Evolutionary conservation across 106 monocot genomes (phyloP), one percentile per base, ranked within the genome.

Genomic region (Dioscorea dumetorum): DNA sequence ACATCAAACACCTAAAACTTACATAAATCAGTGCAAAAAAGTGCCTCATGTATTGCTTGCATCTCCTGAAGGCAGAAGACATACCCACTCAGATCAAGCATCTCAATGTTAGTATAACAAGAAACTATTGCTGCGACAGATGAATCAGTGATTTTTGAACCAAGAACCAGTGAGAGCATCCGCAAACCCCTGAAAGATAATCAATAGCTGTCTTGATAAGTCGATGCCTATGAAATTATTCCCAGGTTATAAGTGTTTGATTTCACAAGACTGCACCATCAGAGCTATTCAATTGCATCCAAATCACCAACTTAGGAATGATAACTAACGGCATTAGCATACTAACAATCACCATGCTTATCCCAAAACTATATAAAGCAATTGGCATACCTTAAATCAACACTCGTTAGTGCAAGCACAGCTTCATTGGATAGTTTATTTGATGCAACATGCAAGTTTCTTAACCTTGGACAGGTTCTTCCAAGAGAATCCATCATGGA

Each of bases 11-110:
- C 34, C 34, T 5, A 63, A 63, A 32, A 33, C 14, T 12, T 22
- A 60, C 1, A 32, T 15, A 13, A 35, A 20, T 22, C 15, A 23
- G 3, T 63, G 3, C 33, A 31, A 31, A 63, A 34, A 34, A 34
- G 7, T 10, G 10, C 41, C 41, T 41, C 41, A 41, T 28, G 28
- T 3, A 41, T 41, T 41, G 6, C 6, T 41, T 41, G 28, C 41
- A 41, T 6, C 41, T 5, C 41, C 41, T 41, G 7, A 41, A 32
- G 34, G 34, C 14, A 56, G 4, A 24, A 19, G 24, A 59, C 84
- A 49, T 89, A 97, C 97, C 97, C 97, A 63, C 92, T 97, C 58
- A 97, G 78, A 78, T 97, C 91, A 77, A 97, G 92, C 70, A 97
- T 75, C 68, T 92, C 97, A 35, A 97, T 62, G 70, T 56, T 77